Base-by-base conservation (phyloP, 1,139 yeast species). In the Pichia sp. region DNA sequence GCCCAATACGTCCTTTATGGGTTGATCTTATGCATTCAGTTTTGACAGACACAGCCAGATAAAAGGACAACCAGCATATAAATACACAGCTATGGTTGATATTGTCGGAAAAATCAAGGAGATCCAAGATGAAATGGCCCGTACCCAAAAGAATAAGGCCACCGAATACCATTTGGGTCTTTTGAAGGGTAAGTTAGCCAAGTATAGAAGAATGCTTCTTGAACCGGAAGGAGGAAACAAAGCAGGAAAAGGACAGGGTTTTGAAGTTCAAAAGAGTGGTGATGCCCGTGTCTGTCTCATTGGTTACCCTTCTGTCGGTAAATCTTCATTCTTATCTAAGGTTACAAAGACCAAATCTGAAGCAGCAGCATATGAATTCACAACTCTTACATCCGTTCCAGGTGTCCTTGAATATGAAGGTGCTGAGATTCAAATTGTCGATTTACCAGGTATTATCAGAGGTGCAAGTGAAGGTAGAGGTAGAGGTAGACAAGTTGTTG, bases 401-500 rank as follows among this genome's bases (percentile, higher is more conserved):
- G 99, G 99, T 68, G 88, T 89, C 42, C 89, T 93, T 63, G 85
- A 87, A 67, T 91, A 89, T 66, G 89, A 90, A 60, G 99, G 99
- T 62, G 98, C 99, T 43, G 91, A 89, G 72, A 84, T 93, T 57
- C 99, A 93, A 71, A 89, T 94, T 95, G 75, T 93, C 63, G 99
- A 93, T 79, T 77, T 93, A 60, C 99, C 99, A 4, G 99, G 99
- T 67, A 93, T 93, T 62, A 93, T 93, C 59, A 98, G 94, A 69
- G 99, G 99, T 68, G 99, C 99, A 49, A 91, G 91, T 60, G 98
- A 93, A 63, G 99, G 99, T 70, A 87, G 91, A 68, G 99, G 99
- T 73, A 83, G 99, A 74, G 99, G 99, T 78, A 87, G 84, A 60
- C 99, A 93, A 71, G 99, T 93, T 51, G 93, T 93, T 70, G 99